Evolutionary conservation across 2,329 filamentous ascomycete genomes (phyloP).

Genomic region (Macrophomina tecta): DNA sequence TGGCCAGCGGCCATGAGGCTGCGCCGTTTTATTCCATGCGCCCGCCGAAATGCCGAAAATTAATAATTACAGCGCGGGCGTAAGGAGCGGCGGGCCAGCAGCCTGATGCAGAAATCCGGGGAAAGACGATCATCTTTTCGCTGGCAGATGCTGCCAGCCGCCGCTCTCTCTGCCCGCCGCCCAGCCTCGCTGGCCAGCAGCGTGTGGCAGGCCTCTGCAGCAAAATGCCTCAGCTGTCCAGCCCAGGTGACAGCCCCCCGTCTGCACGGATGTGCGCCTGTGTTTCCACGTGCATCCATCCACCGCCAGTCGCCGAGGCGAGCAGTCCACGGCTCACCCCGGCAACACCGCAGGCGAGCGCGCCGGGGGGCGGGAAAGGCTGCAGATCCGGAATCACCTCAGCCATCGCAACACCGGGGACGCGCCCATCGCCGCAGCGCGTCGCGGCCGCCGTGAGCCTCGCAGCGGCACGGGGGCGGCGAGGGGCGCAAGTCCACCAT

Average conservation of each 20-base stretch:
- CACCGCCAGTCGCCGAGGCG: constrained; percentile 13
- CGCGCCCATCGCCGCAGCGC: not conserved
- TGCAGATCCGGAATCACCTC: constrained; percentile 21
- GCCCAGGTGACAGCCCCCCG: not conserved
- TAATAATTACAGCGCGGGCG: constrained; percentile 4
- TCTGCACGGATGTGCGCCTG: constrained; percentile 16
- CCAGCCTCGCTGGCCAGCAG: constrained; percentile 6
- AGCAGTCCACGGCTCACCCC: constrained; percentile 14
- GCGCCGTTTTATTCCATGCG: constrained; percentile 21
- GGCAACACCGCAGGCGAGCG: not conserved
- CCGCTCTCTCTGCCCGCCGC: not conserved
- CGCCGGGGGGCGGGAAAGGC: constrained; percentile 15
- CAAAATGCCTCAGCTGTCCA: constrained; percentile 11
- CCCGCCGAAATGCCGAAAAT: constrained; percentile 14
- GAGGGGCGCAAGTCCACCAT: not conserved
- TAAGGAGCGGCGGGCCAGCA: constrained; percentile 4
- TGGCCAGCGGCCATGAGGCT: constrained; percentile 7
- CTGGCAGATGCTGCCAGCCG: constrained; percentile 6
- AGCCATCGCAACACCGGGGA: not conserved
- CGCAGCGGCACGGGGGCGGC: not conserved
- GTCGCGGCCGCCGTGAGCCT: not conserved
- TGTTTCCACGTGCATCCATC: constrained; percentile 19
- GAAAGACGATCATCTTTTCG: constrained; percentile 17
- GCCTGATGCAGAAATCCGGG: constrained; percentile 15
- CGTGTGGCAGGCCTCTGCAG: not conserved